Evolutionary conservation across 2,329 filamentous ascomycete species (phyloP), one percentile per base, ranked within the genome.

Genomic region (Scytalidium lignicola): DNA sequence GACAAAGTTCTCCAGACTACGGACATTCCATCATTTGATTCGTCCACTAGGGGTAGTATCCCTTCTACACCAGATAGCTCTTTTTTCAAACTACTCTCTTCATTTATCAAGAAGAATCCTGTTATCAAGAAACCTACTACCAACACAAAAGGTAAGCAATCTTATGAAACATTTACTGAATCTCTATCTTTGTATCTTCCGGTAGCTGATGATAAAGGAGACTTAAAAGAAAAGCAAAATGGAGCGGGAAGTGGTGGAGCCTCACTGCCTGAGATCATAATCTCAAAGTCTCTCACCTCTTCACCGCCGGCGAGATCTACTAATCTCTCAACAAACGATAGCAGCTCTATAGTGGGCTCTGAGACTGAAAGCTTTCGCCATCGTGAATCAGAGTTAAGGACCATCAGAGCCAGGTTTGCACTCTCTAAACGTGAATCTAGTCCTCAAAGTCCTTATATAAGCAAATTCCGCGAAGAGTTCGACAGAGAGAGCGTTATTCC

Each of bases 391-490:
- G 60, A 62, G 43, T 49, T 62, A 3, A 55, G 47, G 28, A 32
- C 53, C 17, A 51, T 62, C 2, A 53, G 59, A 51, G 46, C 50
- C 12, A 51, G 58, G 8, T 62, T 64, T 51, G 52, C 57, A 17
- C 51, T 51, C 19, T 48, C 55, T 13, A 52, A 55, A 21, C 41
- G 50, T 32, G n/a, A 46, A 40, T 44, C 53, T 22, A 48, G 43
- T 28, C 56, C 51, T n/a, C 58, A 51, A 28, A 58, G 54, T 17
- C 60, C 59, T 7, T 57, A 56, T 18, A 58, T 57, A 2, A 64
- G 60, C 42, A 64, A 58, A 37, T 64, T 64, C 40, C 54, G 50
- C 18, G 62, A 65, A 41, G 60, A 62, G 37, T 64, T 64, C 44
- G 50, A 57, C 19, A 10, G 23, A 5, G 23, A 26, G 23, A 26